Conservation (phyloP, 805 yeast genomes). For the Candida morakotiae region DNA sequence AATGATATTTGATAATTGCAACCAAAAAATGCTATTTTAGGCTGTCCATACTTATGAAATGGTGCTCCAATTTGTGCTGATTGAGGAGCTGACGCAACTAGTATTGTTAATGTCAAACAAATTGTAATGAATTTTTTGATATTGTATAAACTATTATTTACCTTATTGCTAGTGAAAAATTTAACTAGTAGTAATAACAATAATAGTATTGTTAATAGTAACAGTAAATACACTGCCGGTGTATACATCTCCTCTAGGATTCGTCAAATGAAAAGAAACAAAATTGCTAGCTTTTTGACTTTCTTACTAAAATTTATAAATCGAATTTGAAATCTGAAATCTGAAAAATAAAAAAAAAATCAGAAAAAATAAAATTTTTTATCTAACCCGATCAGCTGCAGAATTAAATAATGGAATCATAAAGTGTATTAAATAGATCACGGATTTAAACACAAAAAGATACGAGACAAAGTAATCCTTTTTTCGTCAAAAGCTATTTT, state of each 20-base stretch:
- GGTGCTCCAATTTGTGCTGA: conserved; percentile 27
- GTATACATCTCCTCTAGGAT: too few species aligned
- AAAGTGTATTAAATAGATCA: too few species aligned
- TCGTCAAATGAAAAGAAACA: too few species aligned
- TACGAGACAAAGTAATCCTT: too few species aligned
- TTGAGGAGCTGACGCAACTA: conserved; percentile 21
- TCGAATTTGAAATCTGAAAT: not conserved
- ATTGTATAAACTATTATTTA: not conserved
- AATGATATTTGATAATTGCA: conserved; percentile 24
- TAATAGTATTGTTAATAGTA: conserved; percentile 11
- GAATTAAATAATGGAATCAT: too few species aligned
- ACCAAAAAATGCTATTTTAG: conserved; percentile 26
- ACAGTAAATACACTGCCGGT: conserved; percentile 13
- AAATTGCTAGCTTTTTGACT: too few species aligned
- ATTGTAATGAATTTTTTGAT: conserved; percentile 8
- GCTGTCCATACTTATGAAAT: conserved; percentile 22
- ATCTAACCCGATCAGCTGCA: conserved; percentile 1
- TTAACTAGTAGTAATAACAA: conserved; percentile 13
- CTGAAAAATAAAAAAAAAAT: not conserved
- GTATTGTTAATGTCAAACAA: conserved; percentile 10
- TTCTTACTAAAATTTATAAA: too few species aligned
- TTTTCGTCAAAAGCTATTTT: too few species aligned
- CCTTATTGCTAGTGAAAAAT: conserved; percentile 1
- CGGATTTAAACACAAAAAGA: not conserved
- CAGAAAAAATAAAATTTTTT: not conserved